Conservation (phyloP, 2,329 filamentous ascomycete genomes). For the Juglanconis oblonga region DNA sequence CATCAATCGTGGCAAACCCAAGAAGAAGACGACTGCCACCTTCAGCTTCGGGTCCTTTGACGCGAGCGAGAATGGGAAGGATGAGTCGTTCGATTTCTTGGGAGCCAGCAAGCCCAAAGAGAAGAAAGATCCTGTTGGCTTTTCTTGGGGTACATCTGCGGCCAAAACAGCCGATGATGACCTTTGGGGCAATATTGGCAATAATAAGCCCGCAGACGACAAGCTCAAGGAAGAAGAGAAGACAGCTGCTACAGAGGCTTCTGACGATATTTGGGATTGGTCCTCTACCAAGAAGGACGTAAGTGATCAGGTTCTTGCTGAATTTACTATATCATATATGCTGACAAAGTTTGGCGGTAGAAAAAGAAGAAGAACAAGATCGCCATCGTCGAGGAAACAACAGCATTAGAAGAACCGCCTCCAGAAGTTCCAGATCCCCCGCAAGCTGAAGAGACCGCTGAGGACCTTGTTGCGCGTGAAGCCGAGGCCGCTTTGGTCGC, state of each 20-base stretch:
- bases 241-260: slow-evolving; percentile 19
- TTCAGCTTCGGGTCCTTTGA: slow-evolving; percentile 49
- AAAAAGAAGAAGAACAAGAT: slow-evolving; percentile 29
- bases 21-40: slow-evolving; percentile 45
- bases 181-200: slow-evolving; percentile 15
- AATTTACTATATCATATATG: neutral
- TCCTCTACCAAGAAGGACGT: slow-evolving; percentile 20
- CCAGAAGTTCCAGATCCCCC: neutral
- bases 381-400: slow-evolving; percentile 17
- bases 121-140: slow-evolving; percentile 29
- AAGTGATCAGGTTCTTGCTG: neutral
- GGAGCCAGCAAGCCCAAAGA: slow-evolving; percentile 25
- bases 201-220: slow-evolving; percentile 24
- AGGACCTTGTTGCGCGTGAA: neutral
- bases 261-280: slow-evolving; percentile 17
- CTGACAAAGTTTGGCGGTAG: neutral
- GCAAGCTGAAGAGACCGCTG: neutral
- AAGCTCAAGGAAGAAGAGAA: slow-evolving; percentile 22
- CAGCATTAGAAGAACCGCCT: slow-evolving; percentile 16
- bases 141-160: slow-evolving; percentile 28
- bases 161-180: slow-evolving; percentile 38
- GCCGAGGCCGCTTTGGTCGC: slow-evolving; percentile 14
- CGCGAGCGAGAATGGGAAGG: slow-evolving; percentile 34
- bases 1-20: slow-evolving; percentile 44
- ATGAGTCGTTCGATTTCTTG: slow-evolving; percentile 19